phyloP scores from a whole-genome alignment of 176 grass and related monocot species.

The Saccharum officinarum region DNA sequence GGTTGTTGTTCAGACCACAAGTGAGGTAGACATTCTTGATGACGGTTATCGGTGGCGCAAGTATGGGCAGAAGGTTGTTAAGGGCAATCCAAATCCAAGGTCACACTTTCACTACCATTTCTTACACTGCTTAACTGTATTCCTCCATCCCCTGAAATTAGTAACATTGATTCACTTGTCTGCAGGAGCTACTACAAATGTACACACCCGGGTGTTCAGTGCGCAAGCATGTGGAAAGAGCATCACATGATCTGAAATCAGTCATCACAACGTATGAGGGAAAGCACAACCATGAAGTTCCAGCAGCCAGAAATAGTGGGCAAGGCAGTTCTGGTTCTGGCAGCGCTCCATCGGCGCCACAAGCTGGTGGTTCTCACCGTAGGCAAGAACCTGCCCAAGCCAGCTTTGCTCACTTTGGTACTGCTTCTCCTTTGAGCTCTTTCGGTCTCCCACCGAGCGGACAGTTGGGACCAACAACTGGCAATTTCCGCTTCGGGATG shows the following conservation, averaged over 20 bases:
- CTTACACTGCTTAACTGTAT: not conserved
- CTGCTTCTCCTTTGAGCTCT: slow-evolving; percentile 44
- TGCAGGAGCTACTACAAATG: slow-evolving; percentile 99
- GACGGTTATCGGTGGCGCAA: slow-evolving; percentile 99
- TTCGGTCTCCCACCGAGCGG: slow-evolving; percentile 43
- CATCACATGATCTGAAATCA: slow-evolving; percentile 97
- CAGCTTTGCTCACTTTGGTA: slow-evolving; percentile 42
- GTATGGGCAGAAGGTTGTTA: slow-evolving; percentile 99
- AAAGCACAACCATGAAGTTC: slow-evolving; percentile 97
- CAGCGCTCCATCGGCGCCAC: slow-evolving; percentile 16
- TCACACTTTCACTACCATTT: slow-evolving; percentile 16
- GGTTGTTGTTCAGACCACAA: slow-evolving; percentile 97
- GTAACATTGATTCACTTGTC: slow-evolving; percentile 16
- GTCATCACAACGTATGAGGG: slow-evolving; percentile 96
- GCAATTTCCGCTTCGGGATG: slow-evolving; percentile 63
- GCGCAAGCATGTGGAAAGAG: slow-evolving; percentile 95
- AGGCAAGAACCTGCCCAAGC: slow-evolving; percentile 40
- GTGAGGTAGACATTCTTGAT: slow-evolving; percentile 97
- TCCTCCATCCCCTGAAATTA: not conserved
- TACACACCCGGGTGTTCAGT: slow-evolving; percentile 82
- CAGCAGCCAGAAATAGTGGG: slow-evolving; percentile 80
- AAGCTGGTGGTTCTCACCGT: slow-evolving; percentile 34
- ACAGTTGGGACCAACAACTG: slow-evolving; percentile 45
- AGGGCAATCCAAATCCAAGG: slow-evolving; percentile 99
- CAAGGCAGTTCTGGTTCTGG: slow-evolving; percentile 39